Conservation (phyloP, 2,329 filamentous ascomycete genomes). For the Apiospora rasikravindrae region DNA sequence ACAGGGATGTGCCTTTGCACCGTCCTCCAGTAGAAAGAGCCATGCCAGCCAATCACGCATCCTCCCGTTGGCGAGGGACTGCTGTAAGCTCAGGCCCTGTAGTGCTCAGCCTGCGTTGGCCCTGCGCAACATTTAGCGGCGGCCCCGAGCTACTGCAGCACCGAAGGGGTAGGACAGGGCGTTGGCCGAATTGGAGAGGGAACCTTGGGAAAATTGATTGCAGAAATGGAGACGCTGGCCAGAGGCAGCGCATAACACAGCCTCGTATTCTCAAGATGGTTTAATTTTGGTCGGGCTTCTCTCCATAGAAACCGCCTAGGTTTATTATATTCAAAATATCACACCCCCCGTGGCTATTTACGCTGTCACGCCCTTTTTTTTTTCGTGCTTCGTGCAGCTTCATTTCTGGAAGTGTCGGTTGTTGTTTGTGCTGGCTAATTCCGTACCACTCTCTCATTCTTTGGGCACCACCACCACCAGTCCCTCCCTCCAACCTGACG, state of each 20-base stretch:
- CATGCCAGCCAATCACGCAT: neutral
- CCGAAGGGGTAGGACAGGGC: constrained; percentile 9
- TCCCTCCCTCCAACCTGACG: neutral
- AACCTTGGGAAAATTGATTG: constrained; percentile 12
- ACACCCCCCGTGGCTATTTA: neutral
- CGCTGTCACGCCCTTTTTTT: neutral
- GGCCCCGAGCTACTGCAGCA: constrained; percentile 5
- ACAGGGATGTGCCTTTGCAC: neutral
- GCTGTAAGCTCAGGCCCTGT: constrained; percentile 5
- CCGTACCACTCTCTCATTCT: neutral
- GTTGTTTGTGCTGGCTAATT: constrained; percentile 9
- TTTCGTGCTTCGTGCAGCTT: neutral
- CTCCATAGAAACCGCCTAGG: constrained; percentile 6
- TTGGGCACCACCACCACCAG: neutral
- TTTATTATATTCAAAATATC: constrained; percentile 6
- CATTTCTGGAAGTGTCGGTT: constrained; percentile 8
- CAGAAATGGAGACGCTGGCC: constrained; percentile 8
- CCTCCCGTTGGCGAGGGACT: constrained; percentile 1
- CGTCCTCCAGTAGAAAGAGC: neutral
- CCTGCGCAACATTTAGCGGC: neutral
- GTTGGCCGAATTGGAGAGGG: neutral
- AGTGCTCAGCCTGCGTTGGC: constrained; percentile 4
- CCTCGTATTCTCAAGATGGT: constrained; percentile 13
- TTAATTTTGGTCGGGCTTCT: constrained; percentile 11
- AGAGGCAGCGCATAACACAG: constrained; percentile 8